Evolutionary conservation across 23 red algal genomes (phyloP), one percentile per base, ranked within the genome.

Genomic region (Gracilaria caudata): DNA sequence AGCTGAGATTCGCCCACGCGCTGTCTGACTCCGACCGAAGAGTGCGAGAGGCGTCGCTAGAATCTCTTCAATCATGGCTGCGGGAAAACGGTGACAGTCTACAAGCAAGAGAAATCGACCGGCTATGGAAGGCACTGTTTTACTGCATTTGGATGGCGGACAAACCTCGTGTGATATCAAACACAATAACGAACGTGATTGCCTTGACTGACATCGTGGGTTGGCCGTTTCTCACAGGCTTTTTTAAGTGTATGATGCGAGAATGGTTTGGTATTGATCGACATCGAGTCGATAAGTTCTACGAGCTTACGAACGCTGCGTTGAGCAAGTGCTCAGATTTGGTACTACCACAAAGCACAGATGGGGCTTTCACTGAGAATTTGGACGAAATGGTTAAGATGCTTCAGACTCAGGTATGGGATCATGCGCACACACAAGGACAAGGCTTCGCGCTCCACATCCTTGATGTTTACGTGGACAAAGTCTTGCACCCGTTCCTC

Each of bases 71-170:
- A 44, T 53, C 57, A 68, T 93, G 90, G 90, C 64, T 93, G 0
- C 43, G 24, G 4, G 68, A 60, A 83, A 82, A 93, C 30, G 45
- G 43, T 30, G 40, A 51, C 34, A 39, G 64, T 13, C 32, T 93
- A 23, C 41, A 53, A 35, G 80, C 53, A 9, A 66, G 45, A 40
- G 90, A 93, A 73, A 74, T 93, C 2, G 81, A 93, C 81, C 78
- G 83, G 24, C 60, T 93, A 43, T 93, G 90, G 77, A 93, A 93
- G 64, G 90, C 79, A 1, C 26, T 93, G 44, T 93, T 83, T 47
- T 93, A 93, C 45, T 93, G 83, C 51, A 29, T 93, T 10, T 93
- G 90, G 90, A 93, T 93, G 90, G 90, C 90, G 16, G 90, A 93
- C 80, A 83, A 61, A 37, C 40, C 70, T 21, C 81, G 35, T 6